Evolutionary conservation across 495 filamentous ascomycete genomes (phyloP).

Genomic region (Trichoderma orchidacearum): DNA sequence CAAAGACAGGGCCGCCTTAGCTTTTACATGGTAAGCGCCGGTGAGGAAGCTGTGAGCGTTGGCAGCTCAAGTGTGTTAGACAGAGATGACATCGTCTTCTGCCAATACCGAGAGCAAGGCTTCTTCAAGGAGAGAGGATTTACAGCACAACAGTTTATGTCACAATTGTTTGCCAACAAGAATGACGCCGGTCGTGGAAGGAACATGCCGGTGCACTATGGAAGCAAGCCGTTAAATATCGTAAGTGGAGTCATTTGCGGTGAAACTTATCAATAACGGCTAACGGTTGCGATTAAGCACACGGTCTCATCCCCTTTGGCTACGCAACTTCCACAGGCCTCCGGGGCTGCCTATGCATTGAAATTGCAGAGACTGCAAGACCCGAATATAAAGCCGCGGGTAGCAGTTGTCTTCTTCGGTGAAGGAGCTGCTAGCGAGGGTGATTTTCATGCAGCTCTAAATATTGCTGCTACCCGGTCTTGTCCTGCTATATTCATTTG

Average conservation of each 20-base stretch:
- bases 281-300: constrained; percentile 38
- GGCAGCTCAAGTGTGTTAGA: constrained; percentile 71
- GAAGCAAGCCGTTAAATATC: constrained; percentile 66
- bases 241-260: constrained; percentile 28
- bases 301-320: constrained; percentile 88
- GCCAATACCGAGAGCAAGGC: constrained; percentile 89
- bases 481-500: constrained; percentile 92
- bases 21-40: constrained; percentile 97
- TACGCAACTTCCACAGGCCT: constrained; percentile 90
- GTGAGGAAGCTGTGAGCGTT: constrained; percentile 88
- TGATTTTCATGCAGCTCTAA: constrained; percentile 94
- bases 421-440: constrained; percentile 97
- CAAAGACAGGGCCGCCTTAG: constrained; percentile 67
- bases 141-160: constrained; percentile 81
- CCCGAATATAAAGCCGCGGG: constrained; percentile 44
- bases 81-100: constrained; percentile 81
- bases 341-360: constrained; percentile 86
- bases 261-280: neutral
- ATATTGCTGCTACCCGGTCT: constrained; percentile 86
- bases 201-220: constrained; percentile 98
- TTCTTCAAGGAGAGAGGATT: constrained; percentile 86
- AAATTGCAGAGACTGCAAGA: constrained; percentile 73
- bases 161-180: constrained; percentile 80
- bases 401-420: constrained; percentile 87
- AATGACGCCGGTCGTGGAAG: constrained; percentile 72